Evolutionary conservation across 202 grass and related monocot genomes (phyloP).

Genomic region (Panicum hallii): DNA sequence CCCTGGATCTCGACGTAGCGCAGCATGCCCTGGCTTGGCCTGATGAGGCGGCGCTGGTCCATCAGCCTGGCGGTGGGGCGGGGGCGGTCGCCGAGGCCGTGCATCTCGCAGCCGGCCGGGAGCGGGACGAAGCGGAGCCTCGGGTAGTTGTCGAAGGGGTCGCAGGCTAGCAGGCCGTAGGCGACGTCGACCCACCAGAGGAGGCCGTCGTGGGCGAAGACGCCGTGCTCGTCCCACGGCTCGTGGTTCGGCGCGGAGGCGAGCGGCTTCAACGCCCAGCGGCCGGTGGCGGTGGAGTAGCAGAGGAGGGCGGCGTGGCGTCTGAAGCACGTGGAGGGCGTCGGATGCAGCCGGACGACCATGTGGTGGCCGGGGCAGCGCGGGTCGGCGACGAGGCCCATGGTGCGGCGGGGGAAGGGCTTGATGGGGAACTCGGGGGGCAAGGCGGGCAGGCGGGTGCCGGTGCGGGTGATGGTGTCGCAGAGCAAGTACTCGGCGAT

Average conservation of each 20-base stretch:
- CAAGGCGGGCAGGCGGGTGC: not conserved
- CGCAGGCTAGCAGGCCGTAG: conserved; percentile 27
- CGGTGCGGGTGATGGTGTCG: not conserved
- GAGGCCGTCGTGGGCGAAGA: not conserved
- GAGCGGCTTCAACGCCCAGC: conserved; percentile 1
- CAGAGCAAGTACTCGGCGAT: conserved; percentile 4
- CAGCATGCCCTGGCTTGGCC: conserved; percentile 12
- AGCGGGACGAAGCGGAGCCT: conserved; percentile 9
- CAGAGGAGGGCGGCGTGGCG: not conserved
- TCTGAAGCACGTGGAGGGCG: rapidly evolving
- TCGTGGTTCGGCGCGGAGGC: not conserved
- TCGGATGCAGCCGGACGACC: conserved; percentile 5
- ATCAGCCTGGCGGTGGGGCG: not conserved
- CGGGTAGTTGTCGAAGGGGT: conserved; percentile 11
- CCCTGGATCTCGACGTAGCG: not conserved
- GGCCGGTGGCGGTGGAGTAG: not conserved
- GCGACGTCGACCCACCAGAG: conserved; percentile 42
- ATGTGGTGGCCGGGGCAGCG: not conserved
- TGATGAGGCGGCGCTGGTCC: not conserved
- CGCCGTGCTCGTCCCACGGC: not conserved
- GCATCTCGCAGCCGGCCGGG: not conserved
- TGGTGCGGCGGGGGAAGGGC: not conserved
- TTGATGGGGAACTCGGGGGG: rapidly evolving
- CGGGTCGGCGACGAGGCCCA: conserved; percentile 20
- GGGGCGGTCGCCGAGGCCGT: not conserved